Base-by-base conservation (phyloP, 2,329 filamentous ascomycete genomes). In the Leptographium wingfieldii region DNA sequence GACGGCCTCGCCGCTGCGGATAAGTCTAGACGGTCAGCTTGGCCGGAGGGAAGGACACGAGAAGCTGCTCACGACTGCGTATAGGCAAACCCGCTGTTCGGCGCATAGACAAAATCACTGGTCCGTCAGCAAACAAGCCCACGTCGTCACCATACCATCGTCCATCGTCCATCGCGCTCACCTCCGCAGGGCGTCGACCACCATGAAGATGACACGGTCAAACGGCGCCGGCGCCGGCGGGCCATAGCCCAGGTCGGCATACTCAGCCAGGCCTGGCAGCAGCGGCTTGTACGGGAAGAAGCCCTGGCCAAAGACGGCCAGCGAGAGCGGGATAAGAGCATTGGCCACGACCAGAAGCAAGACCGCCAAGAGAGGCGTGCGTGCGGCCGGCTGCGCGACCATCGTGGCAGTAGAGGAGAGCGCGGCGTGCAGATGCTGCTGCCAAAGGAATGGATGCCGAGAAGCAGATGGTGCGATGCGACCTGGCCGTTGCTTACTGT, bases 211-310 rank as follows among this genome's bases (percentile, higher is more conserved):
- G 58, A 97, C 77, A 68, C 87, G 91, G 72, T 97, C 85, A 71
- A 99, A 99, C 0, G 87, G 84, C 40, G 88, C 80, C 56, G 78
- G 73, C 3, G 87, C 84, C 7, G 79, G 79, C 55, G 73, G 68
- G 25, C 76, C 83, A 74, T 80, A 78, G 55, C 77, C 73, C 33
- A 81, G 69, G 56, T 79, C 68, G 63, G 83, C 80, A 72, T 85
- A 88, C 63, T 80, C 76, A 11, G 94, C 92, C 55, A 96, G 76
- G 4, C 94, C 94, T 12, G 92, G 85, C 55, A 99, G 79, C 65
- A 96, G 87, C 3, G 94, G 91, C 69, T 99, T 99, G 74, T 97
- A 96, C 9, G 94, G 94, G 69, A 99, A 99, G 79, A 99, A 99
- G 16, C 94, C 92, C 38, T 84, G 83, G 31, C 89, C 92, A 72